phyloP scores from a whole-genome alignment of 139 green algal genomes.

The Chlamydomonas urium region DNA sequence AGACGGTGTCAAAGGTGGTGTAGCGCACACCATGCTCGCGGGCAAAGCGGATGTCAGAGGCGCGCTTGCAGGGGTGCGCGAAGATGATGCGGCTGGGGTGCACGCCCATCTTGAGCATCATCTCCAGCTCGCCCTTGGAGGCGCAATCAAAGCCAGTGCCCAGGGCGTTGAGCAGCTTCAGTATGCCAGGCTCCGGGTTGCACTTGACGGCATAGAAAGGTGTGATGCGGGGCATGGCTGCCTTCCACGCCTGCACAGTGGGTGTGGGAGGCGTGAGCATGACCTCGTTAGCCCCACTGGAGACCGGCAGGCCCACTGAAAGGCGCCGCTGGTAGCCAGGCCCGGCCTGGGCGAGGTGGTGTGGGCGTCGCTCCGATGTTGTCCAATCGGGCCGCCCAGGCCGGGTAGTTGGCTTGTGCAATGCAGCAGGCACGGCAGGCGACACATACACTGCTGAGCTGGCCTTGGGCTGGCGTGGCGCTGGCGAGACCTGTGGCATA shows the following conservation, averaged over 20 bases:
- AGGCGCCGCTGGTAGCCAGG: not conserved
- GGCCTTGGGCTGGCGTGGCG: no score
- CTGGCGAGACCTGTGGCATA: no score
- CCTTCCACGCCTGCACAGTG: conserved; percentile 57
- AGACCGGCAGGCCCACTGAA: conserved; percentile 1
- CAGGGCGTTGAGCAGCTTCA: conserved; percentile 75
- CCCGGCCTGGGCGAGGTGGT: not conserved
- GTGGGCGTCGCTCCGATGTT: no score
- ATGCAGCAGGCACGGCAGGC: no score
- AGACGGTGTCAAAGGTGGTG: conserved; percentile 93
- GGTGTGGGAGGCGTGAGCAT: not conserved
- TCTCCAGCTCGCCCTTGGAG: conserved; percentile 76
- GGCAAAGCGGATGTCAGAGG: conserved; percentile 68
- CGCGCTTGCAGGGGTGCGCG: conserved; percentile 92
- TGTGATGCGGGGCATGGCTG: conserved; percentile 79
- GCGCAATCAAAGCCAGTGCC: conserved; percentile 96
- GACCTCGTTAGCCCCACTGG: not conserved
- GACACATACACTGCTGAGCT: no score
- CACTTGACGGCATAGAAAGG: conserved; percentile 97
- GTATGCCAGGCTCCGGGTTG: conserved; percentile 81
- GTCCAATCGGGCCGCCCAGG: no score
- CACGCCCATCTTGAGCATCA: conserved; percentile 77
- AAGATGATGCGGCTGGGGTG: conserved; percentile 80
- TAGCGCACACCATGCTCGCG: conserved; percentile 28
- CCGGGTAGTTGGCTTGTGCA: no score